Conservation (phyloP, 2,329 filamentous ascomycete species). For the Apiospora saccharicola region DNA sequence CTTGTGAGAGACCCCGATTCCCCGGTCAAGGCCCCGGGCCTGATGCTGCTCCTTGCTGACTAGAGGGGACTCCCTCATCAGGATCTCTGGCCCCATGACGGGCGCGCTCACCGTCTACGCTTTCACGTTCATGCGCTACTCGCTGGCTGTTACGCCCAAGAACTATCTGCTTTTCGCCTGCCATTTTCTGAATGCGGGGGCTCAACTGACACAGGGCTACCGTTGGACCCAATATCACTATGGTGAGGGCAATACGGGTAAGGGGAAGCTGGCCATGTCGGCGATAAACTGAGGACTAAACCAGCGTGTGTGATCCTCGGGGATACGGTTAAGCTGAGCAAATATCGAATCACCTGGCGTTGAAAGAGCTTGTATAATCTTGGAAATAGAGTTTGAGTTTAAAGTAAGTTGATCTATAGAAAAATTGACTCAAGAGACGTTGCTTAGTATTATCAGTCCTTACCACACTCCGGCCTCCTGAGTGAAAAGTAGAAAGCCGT, state of each 20-base stretch:
- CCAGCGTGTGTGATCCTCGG: too few species aligned
- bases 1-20: background rate
- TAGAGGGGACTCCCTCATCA: conserved; percentile 60
- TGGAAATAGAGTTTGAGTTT: too few species aligned
- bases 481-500: too few species aligned
- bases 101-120: conserved; percentile 50
- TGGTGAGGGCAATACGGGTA: background rate
- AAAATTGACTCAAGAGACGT: too few species aligned
- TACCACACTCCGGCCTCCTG: too few species aligned
- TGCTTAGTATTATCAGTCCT: too few species aligned
- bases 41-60: conserved; percentile 33
- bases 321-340: too few species aligned
- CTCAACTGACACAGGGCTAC: conserved; percentile 52
- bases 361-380: too few species aligned
- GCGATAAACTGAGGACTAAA: too few species aligned
- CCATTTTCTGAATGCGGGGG: conserved; percentile 51
- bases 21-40: background rate
- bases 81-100: conserved; percentile 53
- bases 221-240: conserved; percentile 40
- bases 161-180: conserved; percentile 54
- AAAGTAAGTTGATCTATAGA: too few species aligned
- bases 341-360: too few species aligned
- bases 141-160: conserved; percentile 50
- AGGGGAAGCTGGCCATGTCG: background rate
- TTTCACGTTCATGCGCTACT: conserved; percentile 55